Evolutionary conservation across 352 stramenopile species (phyloP), one percentile per base, ranked within the genome.

Genomic region (Globisporangium paroecandrum): DNA sequence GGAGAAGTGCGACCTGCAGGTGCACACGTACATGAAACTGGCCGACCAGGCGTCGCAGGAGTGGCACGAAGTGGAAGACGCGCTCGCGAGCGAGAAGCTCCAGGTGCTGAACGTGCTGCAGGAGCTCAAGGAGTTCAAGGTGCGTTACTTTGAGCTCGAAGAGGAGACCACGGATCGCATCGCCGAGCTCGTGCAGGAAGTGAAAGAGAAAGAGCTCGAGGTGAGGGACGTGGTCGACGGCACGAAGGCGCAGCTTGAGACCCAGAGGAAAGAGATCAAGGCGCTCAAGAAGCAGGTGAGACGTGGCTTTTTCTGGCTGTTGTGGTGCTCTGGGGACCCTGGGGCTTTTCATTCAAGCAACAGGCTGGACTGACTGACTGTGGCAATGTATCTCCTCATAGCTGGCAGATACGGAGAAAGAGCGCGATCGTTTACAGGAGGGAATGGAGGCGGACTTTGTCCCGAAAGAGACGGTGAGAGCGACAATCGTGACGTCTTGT

Each of bases 101-200:
- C 76, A 88, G 62, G 78, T 87, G 49, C 66, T 92, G 3, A 62
- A 69, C 24, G 77, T 72, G 9, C 67, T 90, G 38, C 79, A 82
- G 60, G 84, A 92, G 49, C 74, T 92, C n/a, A 90, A 88, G 66
- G 81, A 90, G 43, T 87, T 90, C 64, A 92, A 92, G 58, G 25
- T 87, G 57, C 77, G 81, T 6, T 89, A 76, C 70, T 90, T 89
- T 47, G 69, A 89, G 34, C 71, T 90, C 25, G 84, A 92, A 36
- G 70, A 83, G 27, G 74, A 87, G 34, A 81, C 76, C 18, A 87
- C 81, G 0, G 78, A 87, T 41, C 82, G 84, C 6, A 85, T 90
- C 29, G 81, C 81, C 0, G 84, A 92, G 51, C 70, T 92, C 62
- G 71, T 90, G 8, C 72, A 89, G 25, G 79, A 92, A 6, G 77